Base-by-base conservation (phyloP, 78 protist species). In the Dictyostelium purpureum region DNA sequence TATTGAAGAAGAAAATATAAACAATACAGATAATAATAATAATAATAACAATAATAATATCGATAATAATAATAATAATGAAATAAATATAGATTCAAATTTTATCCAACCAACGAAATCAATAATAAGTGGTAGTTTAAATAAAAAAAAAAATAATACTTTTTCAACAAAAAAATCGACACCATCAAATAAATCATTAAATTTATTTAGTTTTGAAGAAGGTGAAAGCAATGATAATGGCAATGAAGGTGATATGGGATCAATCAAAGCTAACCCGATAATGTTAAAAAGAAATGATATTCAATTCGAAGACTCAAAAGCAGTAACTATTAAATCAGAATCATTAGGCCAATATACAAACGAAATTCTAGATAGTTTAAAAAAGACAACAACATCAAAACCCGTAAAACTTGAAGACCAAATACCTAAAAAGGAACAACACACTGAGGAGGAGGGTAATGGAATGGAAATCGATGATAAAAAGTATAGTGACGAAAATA, bases 391-490 rank as follows among this genome's bases (percentile, higher is more conserved):
- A 19, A 47, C 65, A 47, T 37, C 61, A 43, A 67, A 66, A 21
- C 74, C 74, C 0, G 1, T 24, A 37, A 19, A 12, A 66, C 14
- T n/a, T n/a, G 14, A 37, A 11, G 6, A 33, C 10, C 76, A 11
- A 31, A 18, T 0, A 16, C 19, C 9, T 31, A 5, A 12, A 26
- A 9, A 4, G 26, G 28, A 18, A 43, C n/a, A n/a, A n/a, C n/a
- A 45, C 11, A n/a, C 5, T 56, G 21, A 42, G 10, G 49, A 57
- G 21, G 75, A 57, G 24, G 18, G 1, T 16, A 45, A 33, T 21
- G 37, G 6, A 59, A 79, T 43, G 67, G 88, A 63, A 1, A 63
- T 43, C 6, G 88, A 77, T 42, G 21, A 74, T 33, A 45, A 74
- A 31, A 63, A 74, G n/a, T 49, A 45, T 35, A 47, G 45, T 10